Evolutionary conservation across 306 rosid genomes (phyloP), one percentile per base, ranked within the genome.

Genomic region (Inga oerstediana): DNA sequence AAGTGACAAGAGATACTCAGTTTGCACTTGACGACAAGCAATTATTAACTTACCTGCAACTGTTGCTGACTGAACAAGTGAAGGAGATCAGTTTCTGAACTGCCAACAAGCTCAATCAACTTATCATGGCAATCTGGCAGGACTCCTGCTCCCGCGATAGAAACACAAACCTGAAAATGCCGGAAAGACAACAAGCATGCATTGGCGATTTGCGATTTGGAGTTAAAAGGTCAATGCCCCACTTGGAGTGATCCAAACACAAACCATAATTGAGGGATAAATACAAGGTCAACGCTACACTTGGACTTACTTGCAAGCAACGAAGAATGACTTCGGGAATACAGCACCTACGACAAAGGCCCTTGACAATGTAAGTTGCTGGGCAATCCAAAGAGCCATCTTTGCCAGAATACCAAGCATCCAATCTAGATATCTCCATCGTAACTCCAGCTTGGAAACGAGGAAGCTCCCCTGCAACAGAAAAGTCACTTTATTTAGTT

Each of bases 41-140:
- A 76, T 43, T 62, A 80, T 77, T 59, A 69, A 77, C 89, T 79
- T 81, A 87, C 98, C 94, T 94, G 97, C 81, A 96, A 86, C 70
- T 96, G 99, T 79, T 94, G 99, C 85, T 92, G 92, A 83, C 99
- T 96, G 88, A 96, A 96, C 93, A 96, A 86, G 80, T 89, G 90
- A 82, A 92, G 85, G 75, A 92, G 84, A 48, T 90, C 87, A 64
- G 93, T 89, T 81, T 90, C 94, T 45, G 90, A 82, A 86, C 90
- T 85, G 77, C 92, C 95, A 56, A 94, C 97, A 69, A 94, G 84
- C 80, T 94, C 97, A 81, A 92, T 82, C 87, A 94, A 89, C 81
- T 89, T 87, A 61, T 94, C 97, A 22, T 94, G 97, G 85, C 83
- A 86, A 81, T 92, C 94, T 41, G 94, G 88, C 56, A 81, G 67